A percentile compares a stretch with the other conserved stretches of the same genome.
phyloP scores from a whole-genome alignment of 257 asterid genomes.

The Jaltomata sinuosa region DNA sequence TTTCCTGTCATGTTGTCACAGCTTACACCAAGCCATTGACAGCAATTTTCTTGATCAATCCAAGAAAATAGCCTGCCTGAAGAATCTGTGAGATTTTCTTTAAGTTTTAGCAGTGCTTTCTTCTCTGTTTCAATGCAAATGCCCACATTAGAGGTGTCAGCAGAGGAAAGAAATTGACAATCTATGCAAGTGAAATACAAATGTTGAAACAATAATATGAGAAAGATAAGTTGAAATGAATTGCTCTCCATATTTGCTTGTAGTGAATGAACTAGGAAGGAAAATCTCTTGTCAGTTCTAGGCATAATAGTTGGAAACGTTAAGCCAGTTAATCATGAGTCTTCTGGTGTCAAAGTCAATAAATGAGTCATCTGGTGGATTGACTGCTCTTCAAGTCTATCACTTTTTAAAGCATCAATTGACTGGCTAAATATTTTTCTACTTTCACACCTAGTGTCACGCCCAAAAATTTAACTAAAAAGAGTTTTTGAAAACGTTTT shows the following conservation, averaged over 20 bases:
- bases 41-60: constrained; percentile 18
- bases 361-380: too few species aligned
- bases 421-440: not conserved
- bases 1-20: constrained; percentile 18
- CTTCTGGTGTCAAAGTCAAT: too few species aligned
- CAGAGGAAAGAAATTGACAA: not conserved
- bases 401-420: too few species aligned
- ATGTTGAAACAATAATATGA: not conserved
- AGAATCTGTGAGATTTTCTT: constrained; percentile 24
- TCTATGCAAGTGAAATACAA: not conserved
- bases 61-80: constrained; percentile 23
- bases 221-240: not conserved
- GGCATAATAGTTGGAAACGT: not conserved
- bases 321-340: too few species aligned
- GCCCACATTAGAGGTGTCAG: not conserved
- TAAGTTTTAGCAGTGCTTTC: constrained; percentile 16
- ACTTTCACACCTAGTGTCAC: too few species aligned
- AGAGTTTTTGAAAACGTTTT: not conserved
- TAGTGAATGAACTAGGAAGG: not conserved
- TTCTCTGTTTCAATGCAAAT: constrained; percentile 17
- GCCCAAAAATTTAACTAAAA: not conserved
- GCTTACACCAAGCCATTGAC: constrained; percentile 27
- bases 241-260: not conserved
- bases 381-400: too few species aligned
- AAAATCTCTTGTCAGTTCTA: too few species aligned